Conservation (phyloP, 2,329 filamentous ascomycete species). For the Fusarium sambucinum region DNA sequence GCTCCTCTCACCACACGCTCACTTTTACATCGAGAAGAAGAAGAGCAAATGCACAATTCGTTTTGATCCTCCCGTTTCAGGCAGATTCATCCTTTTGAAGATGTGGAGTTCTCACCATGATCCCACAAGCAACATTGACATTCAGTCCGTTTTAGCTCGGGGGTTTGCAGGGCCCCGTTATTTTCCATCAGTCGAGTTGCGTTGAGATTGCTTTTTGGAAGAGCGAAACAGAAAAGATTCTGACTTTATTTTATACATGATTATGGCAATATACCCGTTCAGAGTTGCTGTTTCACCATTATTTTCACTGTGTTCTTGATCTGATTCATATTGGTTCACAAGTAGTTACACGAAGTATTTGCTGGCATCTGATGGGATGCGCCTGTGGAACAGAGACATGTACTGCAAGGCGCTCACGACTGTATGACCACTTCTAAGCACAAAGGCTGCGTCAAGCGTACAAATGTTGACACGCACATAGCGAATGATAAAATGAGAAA, state of each 20-base stretch:
- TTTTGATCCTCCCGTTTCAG: slow-evolving; percentile 85
- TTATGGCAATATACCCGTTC: slow-evolving; percentile 23
- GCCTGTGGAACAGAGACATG: background rate
- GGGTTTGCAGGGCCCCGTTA: slow-evolving; percentile 89
- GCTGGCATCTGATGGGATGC: background rate
- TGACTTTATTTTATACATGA: background rate
- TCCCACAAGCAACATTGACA: slow-evolving; percentile 80
- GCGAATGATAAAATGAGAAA: background rate
- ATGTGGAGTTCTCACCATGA: slow-evolving; percentile 84
- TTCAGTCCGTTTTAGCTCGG: slow-evolving; percentile 85
- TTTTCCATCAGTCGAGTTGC: slow-evolving; percentile 76
- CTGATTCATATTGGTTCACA: background rate
- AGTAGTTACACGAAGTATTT: background rate
- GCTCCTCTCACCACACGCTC: slow-evolving; percentile 78
- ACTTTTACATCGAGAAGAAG: slow-evolving; percentile 84
- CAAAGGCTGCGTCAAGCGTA: background rate
- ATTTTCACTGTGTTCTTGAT: background rate
- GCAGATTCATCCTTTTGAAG: slow-evolving; percentile 87
- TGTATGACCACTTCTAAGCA: background rate
- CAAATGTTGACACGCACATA: background rate
- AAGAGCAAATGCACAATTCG: slow-evolving; percentile 88
- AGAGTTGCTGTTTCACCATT: background rate
- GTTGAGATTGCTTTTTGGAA: slow-evolving; percentile 53
- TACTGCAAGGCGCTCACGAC: background rate
- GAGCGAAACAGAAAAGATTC: background rate